Evolutionary conservation across 345 rosid genomes (phyloP).

Genomic region (Iberis pinnata): DNA sequence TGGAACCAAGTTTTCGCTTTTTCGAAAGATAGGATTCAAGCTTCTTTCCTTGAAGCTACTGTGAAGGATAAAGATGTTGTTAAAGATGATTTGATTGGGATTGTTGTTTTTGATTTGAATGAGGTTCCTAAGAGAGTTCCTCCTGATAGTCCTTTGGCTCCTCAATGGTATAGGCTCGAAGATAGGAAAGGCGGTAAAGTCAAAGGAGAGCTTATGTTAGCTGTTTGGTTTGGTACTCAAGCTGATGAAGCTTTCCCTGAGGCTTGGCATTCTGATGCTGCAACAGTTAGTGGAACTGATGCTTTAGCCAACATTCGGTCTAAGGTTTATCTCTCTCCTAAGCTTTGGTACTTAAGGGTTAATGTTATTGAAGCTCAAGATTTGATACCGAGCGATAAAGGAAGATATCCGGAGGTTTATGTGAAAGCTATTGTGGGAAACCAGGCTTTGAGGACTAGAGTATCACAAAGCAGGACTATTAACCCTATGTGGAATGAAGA

Average conservation of each 20-base stretch:
- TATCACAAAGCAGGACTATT: slow-evolving; percentile 49
- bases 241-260: slow-evolving; percentile 66
- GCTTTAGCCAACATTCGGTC: slow-evolving; percentile 75
- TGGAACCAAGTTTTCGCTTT: slow-evolving; percentile 42
- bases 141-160: slow-evolving; percentile 90
- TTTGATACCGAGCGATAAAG: slow-evolving; percentile 50
- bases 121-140: slow-evolving; percentile 88
- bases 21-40: slow-evolving; percentile 64
- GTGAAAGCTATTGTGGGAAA: slow-evolving; percentile 59
- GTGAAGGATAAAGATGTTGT: slow-evolving; percentile 81
- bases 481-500: slow-evolving; percentile 95
- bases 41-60: slow-evolving; percentile 60
- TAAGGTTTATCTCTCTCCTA: slow-evolving; percentile 87
- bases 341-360: slow-evolving; percentile 20
- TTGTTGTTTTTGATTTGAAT: slow-evolving; percentile 51
- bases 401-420: slow-evolving; percentile 71
- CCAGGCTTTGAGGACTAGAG: slow-evolving; percentile 29
- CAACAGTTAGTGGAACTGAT: slow-evolving; percentile 66
- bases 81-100: slow-evolving; percentile 37
- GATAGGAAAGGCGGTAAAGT: slow-evolving; percentile 59
- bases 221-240: slow-evolving; percentile 61
- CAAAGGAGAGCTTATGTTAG: slow-evolving; percentile 81
- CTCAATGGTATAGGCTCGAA: slow-evolving; percentile 89
- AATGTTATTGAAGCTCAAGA: slow-evolving; percentile 96
- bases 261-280: slow-evolving; percentile 98